A percentile compares a stretch with the other conserved stretches of the same genome.
Conservation (phyloP, 495 filamentous ascomycete genomes). For the Parachaetomium inaequale region DNA sequence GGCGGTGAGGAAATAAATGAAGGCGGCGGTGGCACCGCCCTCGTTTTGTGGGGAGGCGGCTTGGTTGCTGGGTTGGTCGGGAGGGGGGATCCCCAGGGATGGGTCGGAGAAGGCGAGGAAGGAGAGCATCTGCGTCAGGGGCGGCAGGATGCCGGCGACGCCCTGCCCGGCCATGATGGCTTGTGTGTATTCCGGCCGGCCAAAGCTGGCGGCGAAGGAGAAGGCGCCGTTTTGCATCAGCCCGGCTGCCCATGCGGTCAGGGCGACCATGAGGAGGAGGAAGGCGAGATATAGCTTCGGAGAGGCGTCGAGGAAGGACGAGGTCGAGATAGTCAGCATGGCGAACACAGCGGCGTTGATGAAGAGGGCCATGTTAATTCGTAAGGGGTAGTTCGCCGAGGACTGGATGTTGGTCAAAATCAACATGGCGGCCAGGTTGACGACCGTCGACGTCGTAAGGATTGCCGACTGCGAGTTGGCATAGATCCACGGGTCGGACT, state of each 20-base stretch:
- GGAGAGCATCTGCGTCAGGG: constrained; percentile 78
- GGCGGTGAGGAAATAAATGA: constrained; percentile 88
- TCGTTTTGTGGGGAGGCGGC: constrained; percentile 10
- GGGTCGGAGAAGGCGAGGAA: constrained; percentile 58
- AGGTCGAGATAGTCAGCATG: constrained; percentile 75
- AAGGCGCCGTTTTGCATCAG: constrained; percentile 94
- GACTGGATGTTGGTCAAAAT: constrained; percentile 74
- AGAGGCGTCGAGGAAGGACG: constrained; percentile 56
- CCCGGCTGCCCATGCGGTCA: constrained; percentile 71
- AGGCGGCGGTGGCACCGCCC: constrained; percentile 61
- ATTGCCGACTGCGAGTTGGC: constrained; percentile 84
- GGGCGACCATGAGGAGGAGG: constrained; percentile 76
- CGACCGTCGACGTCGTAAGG: constrained; percentile 76
- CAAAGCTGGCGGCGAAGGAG: constrained; percentile 83
- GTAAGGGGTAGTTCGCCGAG: constrained; percentile 76
- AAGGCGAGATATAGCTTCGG: constrained; percentile 71
- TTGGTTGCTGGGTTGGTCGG: constrained; percentile 8
- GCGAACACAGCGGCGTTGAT: constrained; percentile 70
- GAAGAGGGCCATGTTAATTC: constrained; percentile 68
- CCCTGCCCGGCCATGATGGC: constrained; percentile 96
- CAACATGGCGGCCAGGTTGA: constrained; percentile 69
- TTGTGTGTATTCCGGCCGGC: constrained; percentile 80
- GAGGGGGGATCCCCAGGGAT: constrained; percentile 7
- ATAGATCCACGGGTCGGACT: constrained; percentile 62
- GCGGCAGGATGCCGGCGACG: constrained; percentile 85